Evolutionary conservation across 345 rosid species (phyloP), one percentile per base, ranked within the genome.

Genomic region (Eucalyptus leucophloia): DNA sequence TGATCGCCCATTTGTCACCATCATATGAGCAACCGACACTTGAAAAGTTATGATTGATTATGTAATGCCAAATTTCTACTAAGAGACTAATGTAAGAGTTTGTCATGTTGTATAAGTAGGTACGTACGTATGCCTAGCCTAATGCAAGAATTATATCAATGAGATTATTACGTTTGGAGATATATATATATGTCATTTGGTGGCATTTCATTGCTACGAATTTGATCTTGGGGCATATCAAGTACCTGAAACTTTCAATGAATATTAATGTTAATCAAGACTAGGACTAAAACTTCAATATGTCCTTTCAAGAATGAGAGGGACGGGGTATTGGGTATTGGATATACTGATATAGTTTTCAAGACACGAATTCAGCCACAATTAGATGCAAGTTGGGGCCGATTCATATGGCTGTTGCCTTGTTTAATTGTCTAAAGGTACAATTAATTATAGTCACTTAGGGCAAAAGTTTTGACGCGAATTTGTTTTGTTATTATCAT

Each of bases 1-100:
- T 30, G 88, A 89, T 28, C 88, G 92, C 65, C 87, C 89, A 50
- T 89, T 88, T 40, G 89, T 67, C 65, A 90, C 92, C 44, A 69
- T 88, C n/a, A 49, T 89, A 67, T 90, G 87, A 54, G 51, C 86
- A 37, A 37, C 47, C 5, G 47, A 42, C 83, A 23, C 28, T 37
- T 77, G 28, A 77, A 72, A 34, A 77, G 26, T 77, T 11, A 11
- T 37, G 45, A 37, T 37, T 37, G 45, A 37, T 37, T 2, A 77
- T 37, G 47, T 6, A 77, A 37, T 77, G 5, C 42, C 83, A 19
- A 77, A 77, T 77, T 69, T 77, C 45, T 11, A 77, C 45, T 21
- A 2, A 37, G 83, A 19, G 83, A 44, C 83, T 37, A 37, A 72
- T 72, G 83, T 19, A 37, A 19, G 42, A 77, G 44, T 21, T 11